A percentile compares a stretch with the other conserved stretches of the same genome.
These are phyloP conservation scores for Lathyrus aphaca DNA, from an alignment of 306 rosid species.

Conservation along the genomic window DNA sequence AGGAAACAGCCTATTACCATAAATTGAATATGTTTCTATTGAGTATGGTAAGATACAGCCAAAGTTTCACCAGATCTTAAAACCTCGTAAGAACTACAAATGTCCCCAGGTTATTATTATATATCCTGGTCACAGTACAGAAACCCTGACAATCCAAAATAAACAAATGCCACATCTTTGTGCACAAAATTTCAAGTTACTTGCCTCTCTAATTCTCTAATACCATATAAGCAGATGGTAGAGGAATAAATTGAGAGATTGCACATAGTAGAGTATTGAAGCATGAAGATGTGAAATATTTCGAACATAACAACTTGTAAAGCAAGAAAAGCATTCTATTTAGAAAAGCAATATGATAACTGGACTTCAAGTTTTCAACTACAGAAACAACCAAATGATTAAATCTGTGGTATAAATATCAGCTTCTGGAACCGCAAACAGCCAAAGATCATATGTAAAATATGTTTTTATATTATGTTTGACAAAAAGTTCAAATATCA, in stretches of 20 bases:
- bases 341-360: slow-evolving; percentile 3
- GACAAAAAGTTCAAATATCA: slow-evolving; percentile 24
- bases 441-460: slow-evolving; percentile 25
- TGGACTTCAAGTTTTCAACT: slow-evolving; percentile 36
- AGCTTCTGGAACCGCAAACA: slow-evolving; percentile 32
- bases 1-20: slow-evolving; percentile 47
- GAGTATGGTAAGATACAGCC: slow-evolving; percentile 33
- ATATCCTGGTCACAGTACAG: slow-evolving; percentile 22
- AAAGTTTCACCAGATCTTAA: slow-evolving; percentile 39
- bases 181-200: slow-evolving; percentile 16
- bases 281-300: slow-evolving; percentile 20
- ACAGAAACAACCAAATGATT: slow-evolving; percentile 19
- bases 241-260: slow-evolving; percentile 6
- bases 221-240: slow-evolving; percentile 8
- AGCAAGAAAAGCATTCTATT: slow-evolving; percentile 23
- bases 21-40: slow-evolving; percentile 40
- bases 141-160: slow-evolving; percentile 34
- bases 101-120: slow-evolving; percentile 24
- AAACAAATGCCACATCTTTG: slow-evolving; percentile 19
- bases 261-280: slow-evolving; percentile 11
- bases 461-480: not conserved
- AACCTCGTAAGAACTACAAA: slow-evolving; percentile 36
- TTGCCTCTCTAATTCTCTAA: slow-evolving; percentile 5
- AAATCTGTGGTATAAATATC: slow-evolving; percentile 7
- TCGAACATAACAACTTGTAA: slow-evolving; percentile 16